Evolutionary conservation across 257 asterid species (phyloP), one percentile per base, ranked within the genome.

Genomic region (Solanum rostratum): DNA sequence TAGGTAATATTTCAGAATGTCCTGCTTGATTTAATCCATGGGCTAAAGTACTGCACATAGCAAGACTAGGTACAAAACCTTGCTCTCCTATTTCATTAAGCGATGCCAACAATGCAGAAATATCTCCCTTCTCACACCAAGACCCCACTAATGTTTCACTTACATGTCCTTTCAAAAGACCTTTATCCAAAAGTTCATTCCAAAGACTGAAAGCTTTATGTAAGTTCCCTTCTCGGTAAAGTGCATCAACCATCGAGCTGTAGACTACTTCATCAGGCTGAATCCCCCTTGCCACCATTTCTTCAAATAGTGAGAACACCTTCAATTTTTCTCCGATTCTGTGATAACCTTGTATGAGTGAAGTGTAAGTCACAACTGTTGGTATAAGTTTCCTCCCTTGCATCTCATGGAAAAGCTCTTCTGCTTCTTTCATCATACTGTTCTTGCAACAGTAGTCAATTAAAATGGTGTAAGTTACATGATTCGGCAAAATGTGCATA

Each of bases 241-340:
- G 85, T 43, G 96, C 92, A 78, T 93, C 93, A 27, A 94, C 80
- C 57, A 95, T 90, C 87, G 88, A 71, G 70, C 91, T 85, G 84
- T 89, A 92, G 2, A 89, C 88, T 63, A 92, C 85, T 85, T 94
- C 95, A 87, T 95, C 98, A 60, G 98, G 98, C 90, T 93, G 94
- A 37, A 90, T 81, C 59, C 96, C 95, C 92, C 85, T 87, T 70
- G 88, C 88, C 86, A 92, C 89, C 88, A 95, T 54, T 81, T 91
- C 92, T 79, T 94, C 92, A 83, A 92, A 94, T 11, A 91, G 66
- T 41, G 91, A 87, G 70, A 90, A 86, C 97, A 94, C 92, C 89
- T 92, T 94, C 71, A 90, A 82, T 69, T 83, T 82, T 45, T 94
- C 90, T 85, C 96, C 98, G 43, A 84, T 79, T 91, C 90, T 94